A percentile compares a stretch with the other conserved stretches of the same genome.
Evolutionary conservation across 352 stramenopile species (phyloP).

Genomic region (Halophytophthora batemanensis): DNA sequence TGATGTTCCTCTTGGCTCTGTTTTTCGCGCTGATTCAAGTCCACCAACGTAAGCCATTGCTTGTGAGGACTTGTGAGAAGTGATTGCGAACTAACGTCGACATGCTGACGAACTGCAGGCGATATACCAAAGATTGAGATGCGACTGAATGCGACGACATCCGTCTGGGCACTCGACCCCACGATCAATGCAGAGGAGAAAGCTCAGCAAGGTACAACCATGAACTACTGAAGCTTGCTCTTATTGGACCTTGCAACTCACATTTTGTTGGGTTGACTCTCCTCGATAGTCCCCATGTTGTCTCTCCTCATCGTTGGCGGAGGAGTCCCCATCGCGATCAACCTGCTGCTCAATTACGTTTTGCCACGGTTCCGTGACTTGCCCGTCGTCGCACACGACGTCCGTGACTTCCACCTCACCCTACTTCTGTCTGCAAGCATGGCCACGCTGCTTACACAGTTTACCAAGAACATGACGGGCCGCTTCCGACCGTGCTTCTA

Average conservation of each 20-base stretch:
- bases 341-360: constrained; percentile 59
- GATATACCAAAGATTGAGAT: constrained; percentile 45
- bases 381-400: constrained; percentile 53
- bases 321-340: constrained; percentile 33
- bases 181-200: constrained; percentile 44
- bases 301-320: constrained; percentile 30
- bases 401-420: constrained; percentile 63
- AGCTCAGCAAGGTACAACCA: constrained; percentile 30
- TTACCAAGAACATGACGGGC: constrained; percentile 66
- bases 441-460: constrained; percentile 60
- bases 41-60: constrained; percentile 30
- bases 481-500: constrained; percentile 72
- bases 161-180: constrained; percentile 44
- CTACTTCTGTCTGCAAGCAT: constrained; percentile 50
- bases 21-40: constrained; percentile 51
- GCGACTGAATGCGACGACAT: constrained; percentile 29
- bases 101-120: constrained; percentile 6
- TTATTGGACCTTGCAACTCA: neutral
- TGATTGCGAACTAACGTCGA: neutral
- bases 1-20: constrained; percentile 45
- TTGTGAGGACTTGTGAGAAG: no score
- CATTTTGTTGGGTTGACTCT: neutral
- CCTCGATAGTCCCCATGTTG: constrained; percentile 35
- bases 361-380: constrained; percentile 39
- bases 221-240: constrained; percentile 1